These are phyloP conservation scores for Aspergillus avenaceus DNA, from an alignment of 495 filamentous ascomycete genomes.

Conservation along the genomic window DNA sequence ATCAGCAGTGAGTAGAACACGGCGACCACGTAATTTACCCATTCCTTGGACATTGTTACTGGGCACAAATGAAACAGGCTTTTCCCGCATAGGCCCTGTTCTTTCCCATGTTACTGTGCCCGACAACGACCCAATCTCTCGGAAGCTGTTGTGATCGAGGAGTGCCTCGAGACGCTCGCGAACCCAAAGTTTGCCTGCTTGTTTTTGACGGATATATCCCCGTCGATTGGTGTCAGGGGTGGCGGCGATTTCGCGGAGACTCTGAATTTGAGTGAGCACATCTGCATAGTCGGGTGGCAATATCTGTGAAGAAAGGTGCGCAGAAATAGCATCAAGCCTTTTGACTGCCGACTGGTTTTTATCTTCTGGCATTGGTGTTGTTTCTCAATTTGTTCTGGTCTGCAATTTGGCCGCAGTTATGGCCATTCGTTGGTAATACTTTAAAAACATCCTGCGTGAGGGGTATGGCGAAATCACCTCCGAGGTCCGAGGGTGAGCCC, in stretches of 20 bases:
- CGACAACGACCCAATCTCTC: constrained; percentile 55
- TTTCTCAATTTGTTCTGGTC: background rate
- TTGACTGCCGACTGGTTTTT: constrained; percentile 21
- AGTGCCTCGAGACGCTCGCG: constrained; percentile 54
- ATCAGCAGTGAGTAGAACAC: constrained; percentile 56
- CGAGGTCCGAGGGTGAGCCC: constrained; percentile 14
- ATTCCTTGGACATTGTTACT: constrained; percentile 53
- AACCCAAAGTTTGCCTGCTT: constrained; percentile 64
- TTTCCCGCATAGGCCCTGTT: constrained; percentile 42
- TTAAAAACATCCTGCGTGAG: constrained; percentile 8
- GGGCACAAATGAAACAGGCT: constrained; percentile 44
- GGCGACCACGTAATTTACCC: constrained; percentile 46
- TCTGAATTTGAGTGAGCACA: constrained; percentile 48
- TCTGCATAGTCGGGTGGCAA: constrained; percentile 60
- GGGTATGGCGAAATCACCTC: constrained; percentile 6
- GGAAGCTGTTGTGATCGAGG: constrained; percentile 49
- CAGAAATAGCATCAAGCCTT: constrained; percentile 33
- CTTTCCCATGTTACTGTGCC: constrained; percentile 57
- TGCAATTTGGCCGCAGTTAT: background rate
- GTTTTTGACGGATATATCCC: constrained; percentile 56
- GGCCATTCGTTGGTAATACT: background rate
- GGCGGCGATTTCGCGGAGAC: constrained; percentile 45
- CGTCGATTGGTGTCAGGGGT: constrained; percentile 49
- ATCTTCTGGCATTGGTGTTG: constrained; percentile 10
- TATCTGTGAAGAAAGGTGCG: constrained; percentile 30